Percentiles rank a stretch among this genome's conserved stretches.
These are phyloP conservation scores for Sarocladium strictum DNA, from an alignment of 2,329 filamentous ascomycete species.

Conservation along the genomic window DNA sequence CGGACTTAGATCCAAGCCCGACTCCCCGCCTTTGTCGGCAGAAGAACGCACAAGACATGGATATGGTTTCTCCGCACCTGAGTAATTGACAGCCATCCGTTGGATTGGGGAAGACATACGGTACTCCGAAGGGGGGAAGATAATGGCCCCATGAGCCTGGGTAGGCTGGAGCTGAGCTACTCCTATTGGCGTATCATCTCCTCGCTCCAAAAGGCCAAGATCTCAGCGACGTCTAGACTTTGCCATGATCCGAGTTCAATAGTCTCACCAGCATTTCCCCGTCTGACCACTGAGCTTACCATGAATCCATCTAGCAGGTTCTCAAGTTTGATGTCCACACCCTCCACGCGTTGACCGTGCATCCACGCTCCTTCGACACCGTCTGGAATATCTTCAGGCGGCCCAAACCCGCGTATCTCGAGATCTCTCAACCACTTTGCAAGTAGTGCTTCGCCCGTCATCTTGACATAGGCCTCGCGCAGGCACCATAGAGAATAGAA, in stretches of 20 bases:
- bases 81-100: background rate
- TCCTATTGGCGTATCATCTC: background rate
- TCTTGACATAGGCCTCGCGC: conserved; percentile 77
- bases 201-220: background rate
- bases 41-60: conserved; percentile 22
- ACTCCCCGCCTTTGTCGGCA: background rate
- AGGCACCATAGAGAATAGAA: conserved; percentile 78
- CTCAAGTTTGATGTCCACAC: conserved; percentile 28
- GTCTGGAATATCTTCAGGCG: conserved; percentile 35
- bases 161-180: background rate
- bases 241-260: background rate
- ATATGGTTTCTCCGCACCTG: conserved; percentile 35
- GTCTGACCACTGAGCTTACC: background rate
- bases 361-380: conserved; percentile 25
- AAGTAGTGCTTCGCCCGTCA: conserved; percentile 71
- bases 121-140: background rate
- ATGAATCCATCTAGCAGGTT: conserved; percentile 32
- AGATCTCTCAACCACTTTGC: conserved; percentile 66
- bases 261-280: background rate
- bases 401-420: conserved; percentile 59
- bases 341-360: conserved; percentile 22
- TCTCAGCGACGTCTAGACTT: background rate
- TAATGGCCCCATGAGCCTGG: no score
- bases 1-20: conserved; percentile 3
- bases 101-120: background rate